A percentile compares a stretch with the other conserved stretches of the same genome.
phyloP scores from a whole-genome alignment of 805 yeast species.

The Ogataea angusta region DNA sequence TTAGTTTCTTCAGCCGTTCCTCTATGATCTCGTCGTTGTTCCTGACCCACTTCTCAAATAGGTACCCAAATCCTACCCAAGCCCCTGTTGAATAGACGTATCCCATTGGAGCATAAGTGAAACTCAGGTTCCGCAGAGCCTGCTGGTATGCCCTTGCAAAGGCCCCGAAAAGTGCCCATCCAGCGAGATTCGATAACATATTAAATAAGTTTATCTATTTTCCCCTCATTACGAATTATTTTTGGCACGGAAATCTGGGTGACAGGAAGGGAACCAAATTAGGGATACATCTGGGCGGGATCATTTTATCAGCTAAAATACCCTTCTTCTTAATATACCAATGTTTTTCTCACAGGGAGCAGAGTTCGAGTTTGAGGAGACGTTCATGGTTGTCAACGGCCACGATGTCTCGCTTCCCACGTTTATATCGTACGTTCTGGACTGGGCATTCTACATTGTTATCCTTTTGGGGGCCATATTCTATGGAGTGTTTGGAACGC shows the following conservation, averaged over 20 bases:
- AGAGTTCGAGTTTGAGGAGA: constrained; percentile 25
- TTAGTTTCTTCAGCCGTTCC: constrained; percentile 34
- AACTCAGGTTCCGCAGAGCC: constrained; percentile 41
- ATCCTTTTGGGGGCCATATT: constrained; percentile 25
- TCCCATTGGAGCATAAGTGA: constrained; percentile 37
- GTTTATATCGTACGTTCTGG: constrained; percentile 30
- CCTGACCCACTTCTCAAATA: constrained; percentile 37
- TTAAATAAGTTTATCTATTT: background rate
- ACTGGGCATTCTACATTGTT: constrained; percentile 30
- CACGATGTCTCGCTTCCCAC: constrained; percentile 28
- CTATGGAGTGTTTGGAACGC: constrained; percentile 35
- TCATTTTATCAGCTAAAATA: background rate
- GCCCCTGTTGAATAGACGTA: constrained; percentile 42
- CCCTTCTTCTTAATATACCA: background rate
- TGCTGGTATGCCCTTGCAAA: constrained; percentile 42
- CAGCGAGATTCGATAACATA: constrained; percentile 25
- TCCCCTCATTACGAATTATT: constrained; percentile 5
- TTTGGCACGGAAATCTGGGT: constrained; percentile 1
- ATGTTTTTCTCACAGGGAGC: constrained; percentile 20
- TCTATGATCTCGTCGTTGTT: constrained; percentile 38
- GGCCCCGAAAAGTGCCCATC: constrained; percentile 40
- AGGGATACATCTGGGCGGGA: constrained; percentile 4
- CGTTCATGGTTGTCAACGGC: constrained; percentile 25
- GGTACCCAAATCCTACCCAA: constrained; percentile 42
- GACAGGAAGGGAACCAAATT: constrained; percentile 7